Conservation (phyloP, 2,329 filamentous ascomycete genomes). For the Sclerotinia nivalis region DNA sequence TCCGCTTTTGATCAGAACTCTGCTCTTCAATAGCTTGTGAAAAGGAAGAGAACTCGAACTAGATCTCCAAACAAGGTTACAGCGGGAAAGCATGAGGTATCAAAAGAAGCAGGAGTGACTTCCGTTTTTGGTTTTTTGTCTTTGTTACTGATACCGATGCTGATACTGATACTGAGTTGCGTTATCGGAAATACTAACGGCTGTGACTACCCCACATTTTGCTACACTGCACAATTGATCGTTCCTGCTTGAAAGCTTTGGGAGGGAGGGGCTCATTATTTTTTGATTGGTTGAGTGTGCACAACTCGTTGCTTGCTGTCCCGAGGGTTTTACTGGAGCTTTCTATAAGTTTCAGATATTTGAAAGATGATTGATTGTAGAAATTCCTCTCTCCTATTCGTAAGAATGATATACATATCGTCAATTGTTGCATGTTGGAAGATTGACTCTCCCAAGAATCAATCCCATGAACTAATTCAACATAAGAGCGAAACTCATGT, state of each 20-base stretch:
- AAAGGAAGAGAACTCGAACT: background rate
- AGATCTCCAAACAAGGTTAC: background rate
- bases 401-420: background rate
- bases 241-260: constrained; percentile 5
- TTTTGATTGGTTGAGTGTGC: background rate
- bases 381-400: background rate
- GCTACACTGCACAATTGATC: constrained; percentile 8
- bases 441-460: background rate
- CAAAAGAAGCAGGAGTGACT: background rate
- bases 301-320: background rate
- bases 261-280: background rate
- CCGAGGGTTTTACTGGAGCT: background rate
- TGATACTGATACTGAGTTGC: background rate
- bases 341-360: background rate
- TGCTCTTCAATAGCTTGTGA: background rate
- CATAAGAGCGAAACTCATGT: background rate
- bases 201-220: constrained; percentile 10
- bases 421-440: background rate
- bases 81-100: constrained; percentile 8
- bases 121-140: background rate
- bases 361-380: background rate
- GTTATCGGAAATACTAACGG: constrained; percentile 8
- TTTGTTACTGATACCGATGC: background rate
- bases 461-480: no score
- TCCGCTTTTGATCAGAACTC: background rate